Base-by-base conservation (phyloP, 2,329 filamentous ascomycete species). In the Trichoderma afroharzianum region DNA sequence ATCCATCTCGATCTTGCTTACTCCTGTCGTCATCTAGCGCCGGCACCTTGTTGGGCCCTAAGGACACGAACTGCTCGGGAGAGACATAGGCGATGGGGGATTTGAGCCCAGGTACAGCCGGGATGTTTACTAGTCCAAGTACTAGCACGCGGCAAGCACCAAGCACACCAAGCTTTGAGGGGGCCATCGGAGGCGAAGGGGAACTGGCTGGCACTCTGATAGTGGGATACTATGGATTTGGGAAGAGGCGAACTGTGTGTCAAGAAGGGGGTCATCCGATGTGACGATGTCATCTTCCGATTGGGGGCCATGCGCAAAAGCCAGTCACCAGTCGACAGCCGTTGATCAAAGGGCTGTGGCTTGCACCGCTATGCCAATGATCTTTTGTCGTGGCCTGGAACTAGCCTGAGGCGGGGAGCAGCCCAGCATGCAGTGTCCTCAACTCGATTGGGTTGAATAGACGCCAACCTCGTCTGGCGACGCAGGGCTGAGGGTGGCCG, bases 401-500 rank as follows among this genome's bases (percentile, higher is more conserved):
- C 39, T 47, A 61, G 30, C 57, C 66, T 69, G 39, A 33, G 55
- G 57, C 28, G 57, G 66, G 55, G 33, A 62, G 53, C 57, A 68
- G 55, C 39, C 36, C 57, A 43, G 33, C 26, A 57, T 36, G 53
- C 66, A 24, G 55, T 50, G 66, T 62, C 11, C 39, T 43, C 33
- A n/a, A 63, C 50, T 75, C 73, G 75, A 80, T 78, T 79, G 77
- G 78, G 61, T 74, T 72, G 74, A 78, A 79, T 79, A 79, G 75
- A 76, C 78, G 78, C 78, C 77, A 70, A 72, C 72, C 26, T 57
- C 32, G 33, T 55, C 43, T 32, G 59, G 58, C 57, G 57, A 69
- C 72, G 69, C 74, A 69, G 58, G 69, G 69, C 62, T 66, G 69
- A 61, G 24, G 63, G 70, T 61, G 68, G 68, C 58, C 59, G 70